These are phyloP conservation scores for Aspergillus sclerotiicarbonarius DNA, from an alignment of 495 filamentous ascomycete species.

Conservation along the genomic window DNA sequence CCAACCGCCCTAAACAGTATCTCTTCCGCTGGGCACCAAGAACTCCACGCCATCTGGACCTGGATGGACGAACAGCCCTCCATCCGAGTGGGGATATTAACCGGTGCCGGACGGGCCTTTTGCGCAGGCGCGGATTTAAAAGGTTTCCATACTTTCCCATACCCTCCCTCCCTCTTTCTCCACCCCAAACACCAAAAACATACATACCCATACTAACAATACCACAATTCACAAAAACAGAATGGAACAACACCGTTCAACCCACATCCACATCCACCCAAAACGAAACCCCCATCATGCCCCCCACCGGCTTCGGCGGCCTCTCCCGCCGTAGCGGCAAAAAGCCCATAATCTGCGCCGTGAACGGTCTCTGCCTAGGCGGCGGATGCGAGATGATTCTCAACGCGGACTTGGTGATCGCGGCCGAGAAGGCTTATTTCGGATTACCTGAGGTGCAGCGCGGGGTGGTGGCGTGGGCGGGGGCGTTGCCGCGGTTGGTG, in stretches of 20 bases:
- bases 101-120: conserved; percentile 55
- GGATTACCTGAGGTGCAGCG: conserved; percentile 68
- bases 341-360: conserved; percentile 69
- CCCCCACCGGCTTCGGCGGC: conserved; percentile 37
- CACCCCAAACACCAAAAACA: too few relatives aligned
- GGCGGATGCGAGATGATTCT: conserved; percentile 73
- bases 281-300: conserved; percentile 9
- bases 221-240: conserved; percentile 21
- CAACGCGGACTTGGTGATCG: conserved; percentile 72
- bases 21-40: conserved; percentile 48
- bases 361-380: conserved; percentile 72
- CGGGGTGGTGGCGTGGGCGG: conserved; percentile 70
- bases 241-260: conserved; percentile 36
- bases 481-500: conserved; percentile 69
- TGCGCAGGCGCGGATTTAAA: conserved; percentile 61
- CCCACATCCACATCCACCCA: conserved; percentile 3
- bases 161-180: too few relatives aligned
- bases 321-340: conserved; percentile 47
- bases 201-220: neutral
- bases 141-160: conserved; percentile 29
- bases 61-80: conserved; percentile 58
- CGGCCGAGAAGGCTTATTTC: conserved; percentile 53
- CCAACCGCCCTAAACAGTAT: conserved; percentile 50
- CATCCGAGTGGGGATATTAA: conserved; percentile 54
- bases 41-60: conserved; percentile 51